Conservation (phyloP, 306 rosid genomes). For the Pterocarpus santalinus region DNA sequence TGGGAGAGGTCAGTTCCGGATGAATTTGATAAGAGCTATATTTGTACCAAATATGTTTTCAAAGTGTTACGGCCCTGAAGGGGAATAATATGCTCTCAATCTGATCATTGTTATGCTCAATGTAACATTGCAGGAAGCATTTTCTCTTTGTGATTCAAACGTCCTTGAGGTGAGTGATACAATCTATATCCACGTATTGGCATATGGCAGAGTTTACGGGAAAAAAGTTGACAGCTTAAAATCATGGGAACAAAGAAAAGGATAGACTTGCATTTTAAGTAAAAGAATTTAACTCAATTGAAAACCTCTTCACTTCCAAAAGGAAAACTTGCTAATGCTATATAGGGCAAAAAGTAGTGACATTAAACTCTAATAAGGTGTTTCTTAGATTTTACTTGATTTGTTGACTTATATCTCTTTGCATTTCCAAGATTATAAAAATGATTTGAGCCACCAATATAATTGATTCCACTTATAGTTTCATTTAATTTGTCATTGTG, state of each 20-base stretch:
- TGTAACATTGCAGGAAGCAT: conserved; percentile 64
- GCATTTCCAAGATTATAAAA: conserved; percentile 29
- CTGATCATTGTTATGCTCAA: conserved; percentile 5
- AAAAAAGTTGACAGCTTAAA: conserved; percentile 11
- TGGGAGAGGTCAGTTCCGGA: conserved; percentile 81
- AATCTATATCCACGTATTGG: neutral
- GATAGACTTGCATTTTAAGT: neutral
- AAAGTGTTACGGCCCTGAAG: neutral
- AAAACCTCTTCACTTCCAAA: neutral
- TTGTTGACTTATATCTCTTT: neutral
- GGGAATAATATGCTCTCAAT: neutral
- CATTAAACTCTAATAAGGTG: conserved; percentile 3
- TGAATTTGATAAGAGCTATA: conserved; percentile 4
- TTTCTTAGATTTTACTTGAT: conserved; percentile 12
- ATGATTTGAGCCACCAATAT: neutral
- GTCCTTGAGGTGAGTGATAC: conserved; percentile 66
- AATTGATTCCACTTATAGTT: neutral
- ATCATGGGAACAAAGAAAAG: neutral
- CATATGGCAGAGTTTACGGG: neutral
- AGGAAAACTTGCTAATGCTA: neutral
- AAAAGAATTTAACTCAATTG: neutral
- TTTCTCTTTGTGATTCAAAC: conserved; percentile 73
- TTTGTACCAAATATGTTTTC: neutral
- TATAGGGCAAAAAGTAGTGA: neutral
- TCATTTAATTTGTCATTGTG: conserved; percentile 21